Base-by-base conservation (phyloP, 2,329 filamentous ascomycete species). In the Teratosphaeria epicoccoides region DNA sequence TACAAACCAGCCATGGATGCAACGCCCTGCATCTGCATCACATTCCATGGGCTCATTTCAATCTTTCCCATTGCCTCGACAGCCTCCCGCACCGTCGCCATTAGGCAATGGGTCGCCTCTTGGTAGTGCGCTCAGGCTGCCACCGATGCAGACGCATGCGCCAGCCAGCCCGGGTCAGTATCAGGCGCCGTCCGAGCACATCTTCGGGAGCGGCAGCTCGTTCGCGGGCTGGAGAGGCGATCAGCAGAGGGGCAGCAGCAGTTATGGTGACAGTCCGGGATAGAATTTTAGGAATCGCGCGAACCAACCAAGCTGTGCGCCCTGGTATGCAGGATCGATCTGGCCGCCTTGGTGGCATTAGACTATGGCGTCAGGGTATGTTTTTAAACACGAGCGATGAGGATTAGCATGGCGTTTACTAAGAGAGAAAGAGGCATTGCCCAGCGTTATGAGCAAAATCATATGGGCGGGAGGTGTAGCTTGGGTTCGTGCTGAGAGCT, bases 11-110 rank as follows among this genome's bases (percentile, higher is more conserved):
- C 7, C 22, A 20, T 40, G 47, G 28, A 24, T 23, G 29, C 11
- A 17, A 24, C 22, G 23, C 28, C 22, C 48, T 25, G 40, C 43
- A 37, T 26, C 51, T 14, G 12, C 33, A 40, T 24, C 45, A 23
- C 23, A 17, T 9, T 43, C 28, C 48, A 48, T 24, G 49, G 49
- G 12, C 24, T 20, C 10, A 23, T 28, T 26, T 20, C 47, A n/a
- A 50, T 51, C 46, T 20, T 28, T 22, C 44, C 51, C 22, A 45
- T 49, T 20, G 45, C 49, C 10, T 40, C 52, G 33, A 23, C 49
- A 24, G 50, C 52, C 25, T 44, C 51, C 11, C 40, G 51, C 20
- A 40, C 25, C 60, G 53, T 57, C 54, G 49, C 44, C 52, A 53
- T 53, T 52, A 52, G 43, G 33, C n/a, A 24, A 14, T 46, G 14